Evolutionary conservation across 2,329 filamentous ascomycete species (phyloP), one percentile per base, ranked within the genome.

Genomic region (Penicillium sp.): DNA sequence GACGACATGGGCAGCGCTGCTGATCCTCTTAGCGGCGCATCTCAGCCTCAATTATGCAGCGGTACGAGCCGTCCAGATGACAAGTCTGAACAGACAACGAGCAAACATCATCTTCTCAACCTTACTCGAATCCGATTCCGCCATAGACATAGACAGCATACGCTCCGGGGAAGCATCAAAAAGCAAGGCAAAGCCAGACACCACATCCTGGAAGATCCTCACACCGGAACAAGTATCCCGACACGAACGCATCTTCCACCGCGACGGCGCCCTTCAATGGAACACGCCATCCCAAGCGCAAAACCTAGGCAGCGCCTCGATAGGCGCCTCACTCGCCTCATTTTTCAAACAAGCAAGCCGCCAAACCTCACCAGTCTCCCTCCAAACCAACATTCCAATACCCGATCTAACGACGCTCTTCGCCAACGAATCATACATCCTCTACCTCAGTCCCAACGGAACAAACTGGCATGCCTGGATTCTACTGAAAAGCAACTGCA

Each of bases 1-100:
- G 13, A 83, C 86, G 9, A 95, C 94, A 33, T 92, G 90, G 83
- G 76, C 76, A 42, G 78, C 86, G 51, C 84, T 96, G 74, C 72
- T 92, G 0, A 56, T 83, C 2, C 81, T 97, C 18, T 81, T 96
- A 14, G 76, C 83, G 11, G 75, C 89, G 6, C 94, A 97, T 70
- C 80, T 97, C 6, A 82, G 80, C 66, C 91, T 88, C 62, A 97
- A 97, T 70, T 92, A 95, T 70, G 79, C 84, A 30, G 94, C 91
- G 38, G 92, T 99, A 5, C 81, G 87, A 55, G 81, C 88, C 44
- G 92, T 99, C 14, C 85, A 84, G 67, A 90, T 97, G 86, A 82
- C 82, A 35, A 89, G 84, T 6, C 78, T 97, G 31, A 97, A 96
- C 72, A 81, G 90, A 20, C 92, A 97, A 70, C 83, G 94, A 31